Evolutionary conservation across 202 grass and related monocot genomes (phyloP).

Genomic region (Panicum hallii): DNA sequence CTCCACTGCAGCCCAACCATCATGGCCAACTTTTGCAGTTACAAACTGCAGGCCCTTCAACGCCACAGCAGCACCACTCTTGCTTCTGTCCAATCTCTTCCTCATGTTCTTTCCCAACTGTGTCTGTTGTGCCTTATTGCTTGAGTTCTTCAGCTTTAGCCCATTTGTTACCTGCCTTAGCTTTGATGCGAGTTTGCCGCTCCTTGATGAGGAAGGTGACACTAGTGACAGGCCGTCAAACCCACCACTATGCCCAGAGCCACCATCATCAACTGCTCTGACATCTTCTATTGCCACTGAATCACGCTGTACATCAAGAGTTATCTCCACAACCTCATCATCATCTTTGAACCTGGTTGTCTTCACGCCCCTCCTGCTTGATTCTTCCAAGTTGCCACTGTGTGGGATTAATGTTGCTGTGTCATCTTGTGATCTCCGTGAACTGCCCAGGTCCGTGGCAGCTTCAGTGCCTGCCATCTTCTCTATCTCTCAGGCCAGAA

Average conservation of each 20-base stretch:
- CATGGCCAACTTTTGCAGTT: constrained; percentile 64
- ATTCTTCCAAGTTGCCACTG: constrained; percentile 62
- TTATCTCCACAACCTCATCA: constrained; percentile 76
- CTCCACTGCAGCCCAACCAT: constrained; percentile 81
- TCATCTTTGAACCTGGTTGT: constrained; percentile 73
- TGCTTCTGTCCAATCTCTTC: constrained; percentile 68
- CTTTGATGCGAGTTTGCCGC: constrained; percentile 60
- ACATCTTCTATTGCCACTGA: constrained; percentile 69
- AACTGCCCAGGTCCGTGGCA: constrained; percentile 10
- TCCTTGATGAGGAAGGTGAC: constrained; percentile 52
- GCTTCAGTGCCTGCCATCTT: constrained; percentile 47
- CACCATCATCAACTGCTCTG: constrained; percentile 47
- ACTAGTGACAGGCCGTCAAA: constrained; percentile 43
- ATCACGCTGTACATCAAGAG: constrained; percentile 67
- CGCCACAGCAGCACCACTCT: constrained; percentile 68
- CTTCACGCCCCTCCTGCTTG: constrained; percentile 51
- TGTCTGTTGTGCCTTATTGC: constrained; percentile 41
- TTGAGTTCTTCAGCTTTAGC: constrained; percentile 54
- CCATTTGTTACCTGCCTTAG: constrained; percentile 64
- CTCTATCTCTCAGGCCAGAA: neutral
- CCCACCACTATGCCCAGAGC: constrained; percentile 32
- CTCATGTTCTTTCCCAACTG: constrained; percentile 29
- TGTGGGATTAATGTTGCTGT: constrained; percentile 58
- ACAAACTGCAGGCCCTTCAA: constrained; percentile 83
- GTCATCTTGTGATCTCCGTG: constrained; percentile 49